phyloP scores from a whole-genome alignment of 2,329 filamentous ascomycete species.

The Neofusicoccum parvum region DNA sequence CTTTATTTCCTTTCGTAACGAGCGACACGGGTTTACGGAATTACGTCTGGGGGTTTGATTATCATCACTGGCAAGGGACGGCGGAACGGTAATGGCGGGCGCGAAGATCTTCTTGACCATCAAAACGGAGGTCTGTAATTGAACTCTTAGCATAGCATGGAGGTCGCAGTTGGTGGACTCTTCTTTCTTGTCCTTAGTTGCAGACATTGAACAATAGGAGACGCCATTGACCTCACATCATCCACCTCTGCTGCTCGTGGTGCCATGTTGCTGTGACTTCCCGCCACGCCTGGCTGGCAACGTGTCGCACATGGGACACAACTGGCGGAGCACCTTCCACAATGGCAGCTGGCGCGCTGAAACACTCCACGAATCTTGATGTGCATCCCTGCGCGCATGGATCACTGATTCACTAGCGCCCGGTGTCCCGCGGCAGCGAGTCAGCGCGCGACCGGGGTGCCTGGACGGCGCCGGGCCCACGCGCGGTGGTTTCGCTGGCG shows the following conservation, averaged over 20 bases:
- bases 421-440: conserved; percentile 13
- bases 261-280: not conserved
- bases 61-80: not conserved
- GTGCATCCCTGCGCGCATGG: conserved; percentile 11
- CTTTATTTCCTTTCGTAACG: conserved; percentile 8
- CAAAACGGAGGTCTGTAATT: conserved; percentile 7
- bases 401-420: conserved; percentile 14
- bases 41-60: not conserved
- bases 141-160: not conserved
- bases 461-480: not conserved
- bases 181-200: conserved; percentile 9
- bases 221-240: conserved; percentile 9
- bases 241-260: too few species aligned
- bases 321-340: conserved; percentile 2
- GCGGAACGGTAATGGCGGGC: conserved; percentile 1
- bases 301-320: not conserved
- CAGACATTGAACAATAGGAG: conserved; percentile 8
- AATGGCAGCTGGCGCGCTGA: not conserved
- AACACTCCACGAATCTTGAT: conserved; percentile 15
- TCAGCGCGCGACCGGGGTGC: not conserved
- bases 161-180: conserved; percentile 13
- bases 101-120: conserved; percentile 5
- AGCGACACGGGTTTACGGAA: conserved; percentile 11
- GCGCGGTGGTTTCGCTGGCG: not conserved
- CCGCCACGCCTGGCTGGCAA: not conserved